Conservation (phyloP, 257 asterid species). For the Solanum sitiens region DNA sequence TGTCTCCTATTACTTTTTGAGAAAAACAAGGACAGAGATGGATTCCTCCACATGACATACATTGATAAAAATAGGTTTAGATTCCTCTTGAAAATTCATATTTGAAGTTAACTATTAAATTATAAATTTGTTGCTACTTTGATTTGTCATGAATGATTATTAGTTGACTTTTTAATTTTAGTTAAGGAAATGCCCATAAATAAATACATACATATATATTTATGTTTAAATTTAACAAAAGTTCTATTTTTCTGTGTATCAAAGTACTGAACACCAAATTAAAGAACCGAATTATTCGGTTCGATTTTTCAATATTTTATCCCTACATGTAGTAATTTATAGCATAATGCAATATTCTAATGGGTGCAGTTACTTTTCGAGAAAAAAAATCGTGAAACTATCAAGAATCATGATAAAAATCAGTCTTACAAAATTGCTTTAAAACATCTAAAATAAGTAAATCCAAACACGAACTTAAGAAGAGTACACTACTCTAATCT, state of each 20-base stretch:
- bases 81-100: too few relatives aligned
- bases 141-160: too few relatives aligned
- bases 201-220: too few relatives aligned
- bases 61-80: too few relatives aligned
- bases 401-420: background rate
- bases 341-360: background rate
- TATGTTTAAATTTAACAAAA: too few relatives aligned
- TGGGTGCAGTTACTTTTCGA: background rate
- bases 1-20: background rate
- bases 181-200: too few relatives aligned
- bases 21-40: background rate
- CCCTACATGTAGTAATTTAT: background rate
- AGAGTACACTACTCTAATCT: background rate
- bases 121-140: too few relatives aligned
- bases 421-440: background rate
- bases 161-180: too few relatives aligned
- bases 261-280: background rate
- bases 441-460: too few relatives aligned
- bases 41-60: background rate
- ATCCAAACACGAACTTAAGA: background rate
- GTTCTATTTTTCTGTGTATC: fast-evolving
- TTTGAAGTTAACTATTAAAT: too few relatives aligned
- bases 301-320: too few relatives aligned
- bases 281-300: background rate
- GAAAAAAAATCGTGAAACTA: background rate